Percentiles rank a stretch among this genome's conserved stretches.
Conservation (phyloP, 139 green algal genomes). For the Chlamydomonas schloesseri region DNA sequence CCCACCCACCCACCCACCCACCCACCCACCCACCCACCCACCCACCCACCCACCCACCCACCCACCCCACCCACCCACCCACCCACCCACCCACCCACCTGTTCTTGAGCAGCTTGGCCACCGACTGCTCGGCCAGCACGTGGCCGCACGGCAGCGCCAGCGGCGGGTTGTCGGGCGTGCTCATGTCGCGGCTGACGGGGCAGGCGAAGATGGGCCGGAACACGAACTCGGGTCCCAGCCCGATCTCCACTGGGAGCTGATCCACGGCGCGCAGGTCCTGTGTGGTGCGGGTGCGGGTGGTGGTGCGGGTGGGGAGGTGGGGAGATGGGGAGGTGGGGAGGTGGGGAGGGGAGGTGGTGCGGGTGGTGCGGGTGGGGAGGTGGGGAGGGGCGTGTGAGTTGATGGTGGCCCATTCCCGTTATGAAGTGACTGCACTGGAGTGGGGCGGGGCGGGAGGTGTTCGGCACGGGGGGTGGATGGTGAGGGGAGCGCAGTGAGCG, state of each 20-base stretch:
- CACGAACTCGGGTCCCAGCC: slow-evolving; percentile 89
- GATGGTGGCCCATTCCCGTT: no score
- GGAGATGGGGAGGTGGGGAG: background rate
- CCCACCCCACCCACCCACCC: background rate
- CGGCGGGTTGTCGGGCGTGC: slow-evolving; percentile 87
- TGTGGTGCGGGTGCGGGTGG: background rate
- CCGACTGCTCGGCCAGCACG: slow-evolving; percentile 83
- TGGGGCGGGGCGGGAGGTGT: no score
- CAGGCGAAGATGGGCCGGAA: slow-evolving; percentile 96
- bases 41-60: background rate
- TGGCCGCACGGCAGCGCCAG: slow-evolving; percentile 96
- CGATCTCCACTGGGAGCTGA: slow-evolving; percentile 93
- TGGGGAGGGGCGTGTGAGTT: no score
- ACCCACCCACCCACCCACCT: slow-evolving; percentile 14
- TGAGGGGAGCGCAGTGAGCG: no score
- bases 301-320: background rate
- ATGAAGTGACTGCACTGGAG: no score
- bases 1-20: no score
- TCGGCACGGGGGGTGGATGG: no score
- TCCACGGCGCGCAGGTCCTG: slow-evolving; percentile 51
- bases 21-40: no score
- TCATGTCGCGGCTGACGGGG: slow-evolving; percentile 90
- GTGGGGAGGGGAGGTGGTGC: background rate
- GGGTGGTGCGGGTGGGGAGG: background rate
- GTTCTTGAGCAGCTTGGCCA: slow-evolving; percentile 82